These are phyloP conservation scores for Suillus hirtellus DNA, from an alignment of 768 basidiomycete species.

Conservation along the genomic window DNA sequence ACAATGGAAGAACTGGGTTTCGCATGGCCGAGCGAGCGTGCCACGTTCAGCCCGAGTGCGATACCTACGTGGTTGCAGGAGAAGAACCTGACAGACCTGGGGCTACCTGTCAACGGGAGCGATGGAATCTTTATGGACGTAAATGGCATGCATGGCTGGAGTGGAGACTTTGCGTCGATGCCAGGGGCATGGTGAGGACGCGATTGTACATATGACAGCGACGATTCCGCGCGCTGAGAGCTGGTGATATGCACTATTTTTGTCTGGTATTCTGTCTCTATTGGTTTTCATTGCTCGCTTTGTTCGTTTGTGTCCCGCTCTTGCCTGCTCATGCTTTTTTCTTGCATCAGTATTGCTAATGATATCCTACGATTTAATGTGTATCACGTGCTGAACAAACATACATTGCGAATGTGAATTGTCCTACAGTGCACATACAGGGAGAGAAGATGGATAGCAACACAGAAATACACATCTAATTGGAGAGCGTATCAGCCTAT, in stretches of 20 bases:
- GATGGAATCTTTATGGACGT: constrained; percentile 88
- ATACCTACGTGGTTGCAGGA: constrained; percentile 94
- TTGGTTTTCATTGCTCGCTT: background rate
- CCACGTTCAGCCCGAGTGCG: constrained; percentile 72
- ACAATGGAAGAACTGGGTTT: constrained; percentile 87
- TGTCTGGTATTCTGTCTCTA: background rate
- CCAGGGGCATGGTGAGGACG: constrained; percentile 79
- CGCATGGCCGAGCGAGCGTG: constrained; percentile 63
- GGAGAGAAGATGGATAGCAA: background rate
- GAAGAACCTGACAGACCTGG: constrained; percentile 88
- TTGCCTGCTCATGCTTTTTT: constrained; percentile 5
- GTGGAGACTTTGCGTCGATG: constrained; percentile 70
- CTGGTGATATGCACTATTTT: constrained; percentile 1
- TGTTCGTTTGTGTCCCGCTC: background rate
- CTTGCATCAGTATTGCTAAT: constrained; percentile 6
- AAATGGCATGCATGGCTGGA: constrained; percentile 71
- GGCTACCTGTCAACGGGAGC: constrained; percentile 87
- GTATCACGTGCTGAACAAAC: constrained; percentile 8
- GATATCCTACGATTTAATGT: background rate
- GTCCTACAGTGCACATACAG: background rate
- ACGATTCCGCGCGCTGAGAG: background rate
- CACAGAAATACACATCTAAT: background rate
- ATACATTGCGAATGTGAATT: constrained; percentile 6
- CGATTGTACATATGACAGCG: constrained; percentile 4
- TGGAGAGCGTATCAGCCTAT: constrained; percentile 1